Base-by-base conservation (phyloP, 768 basidiomycete genomes). In the Trametes maxima region DNA sequence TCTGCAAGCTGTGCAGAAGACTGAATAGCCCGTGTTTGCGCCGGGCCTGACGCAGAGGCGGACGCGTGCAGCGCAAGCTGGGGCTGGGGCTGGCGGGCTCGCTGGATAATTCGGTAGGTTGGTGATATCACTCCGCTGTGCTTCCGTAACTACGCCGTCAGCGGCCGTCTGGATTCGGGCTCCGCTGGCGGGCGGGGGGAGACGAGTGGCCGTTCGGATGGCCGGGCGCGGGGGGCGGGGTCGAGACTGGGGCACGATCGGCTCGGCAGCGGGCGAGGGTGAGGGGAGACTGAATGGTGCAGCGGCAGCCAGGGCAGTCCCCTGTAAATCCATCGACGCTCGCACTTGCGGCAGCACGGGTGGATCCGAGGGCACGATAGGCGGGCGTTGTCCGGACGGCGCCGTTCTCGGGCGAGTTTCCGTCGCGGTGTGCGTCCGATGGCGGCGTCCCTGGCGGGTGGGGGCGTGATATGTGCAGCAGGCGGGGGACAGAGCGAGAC, bases 1-100 rank as follows among this genome's bases (percentile, higher is more conserved):
- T 11, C 37, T 24, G 40, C 54, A 62, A 56, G 60, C 60, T 62
- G 60, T 62, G 60, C 60, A 51, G 49, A 46, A 56, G 36, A 62
- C 39, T 45, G 28, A 57, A 62, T 57, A 47, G 56, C 21, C 25
- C 52, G 50, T 58, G 40, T 39, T 58, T 45, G 44, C 48, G 43
- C 61, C 62, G 57, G 56, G 57, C 45, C 52, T 59, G 62, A 33
- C 28, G 28, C 28, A 8, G 8, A 33, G 3, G 28, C 28, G 28
- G 8, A 33, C 8, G 28, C 28, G 28, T 33, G 28, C 3, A 33
- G 28, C 28, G 28, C 4, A 8, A 42, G 54, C 40, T 14, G 43
- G 13, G 44, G 52, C 21, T 19, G 53, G 22, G 52, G 35, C 39
- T 48, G 17, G 10, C 21, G 44, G 44, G 14, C 16, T 22, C 4